Conservation (phyloP, 176 grass and related monocot species). For the Lolium rigidum region DNA sequence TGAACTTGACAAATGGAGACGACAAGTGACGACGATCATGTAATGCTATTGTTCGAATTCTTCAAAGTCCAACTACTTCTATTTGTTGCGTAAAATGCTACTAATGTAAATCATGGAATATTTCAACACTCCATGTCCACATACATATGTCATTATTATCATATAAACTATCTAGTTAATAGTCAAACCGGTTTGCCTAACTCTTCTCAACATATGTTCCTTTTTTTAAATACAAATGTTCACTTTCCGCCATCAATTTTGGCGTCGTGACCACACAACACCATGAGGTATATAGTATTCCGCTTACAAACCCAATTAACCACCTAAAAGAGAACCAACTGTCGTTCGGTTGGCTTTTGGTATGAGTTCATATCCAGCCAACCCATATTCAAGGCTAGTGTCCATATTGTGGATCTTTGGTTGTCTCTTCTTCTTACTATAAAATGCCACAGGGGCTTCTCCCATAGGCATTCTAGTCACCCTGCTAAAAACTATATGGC, state of each 20-base stretch:
- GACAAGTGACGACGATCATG: constrained; percentile 14
- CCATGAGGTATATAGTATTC: background rate
- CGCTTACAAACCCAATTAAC: background rate
- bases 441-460: too few species aligned
- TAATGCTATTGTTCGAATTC: background rate
- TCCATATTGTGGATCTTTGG: too few species aligned
- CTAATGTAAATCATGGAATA: background rate
- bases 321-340: too few species aligned
- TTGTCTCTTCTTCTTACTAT: too few species aligned
- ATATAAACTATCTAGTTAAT: background rate
- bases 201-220: background rate
- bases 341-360: too few species aligned
- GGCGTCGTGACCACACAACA: background rate
- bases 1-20: constrained; percentile 29
- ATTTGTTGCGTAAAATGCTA: background rate
- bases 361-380: too few species aligned
- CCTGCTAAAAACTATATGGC: too few species aligned
- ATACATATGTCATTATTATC: background rate
- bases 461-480: too few species aligned
- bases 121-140: background rate
- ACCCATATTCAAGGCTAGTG: too few species aligned
- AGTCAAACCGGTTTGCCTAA: background rate
- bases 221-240: background rate
- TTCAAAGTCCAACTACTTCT: background rate
- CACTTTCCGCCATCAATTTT: background rate